phyloP scores from a whole-genome alignment of 148 eudicot species.

The Arctostaphylos glauca region DNA sequence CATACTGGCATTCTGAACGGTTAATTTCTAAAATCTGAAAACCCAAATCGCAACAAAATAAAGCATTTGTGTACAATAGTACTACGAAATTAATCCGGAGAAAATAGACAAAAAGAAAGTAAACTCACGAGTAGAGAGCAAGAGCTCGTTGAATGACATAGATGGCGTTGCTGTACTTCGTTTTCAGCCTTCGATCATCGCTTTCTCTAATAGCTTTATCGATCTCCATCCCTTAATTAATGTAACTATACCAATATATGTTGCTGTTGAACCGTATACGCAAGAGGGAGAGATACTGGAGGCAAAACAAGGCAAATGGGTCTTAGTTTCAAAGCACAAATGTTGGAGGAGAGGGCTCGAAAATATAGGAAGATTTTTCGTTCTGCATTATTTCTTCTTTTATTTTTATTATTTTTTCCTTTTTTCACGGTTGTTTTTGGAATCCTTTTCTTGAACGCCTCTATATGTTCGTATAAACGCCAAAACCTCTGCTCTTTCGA shows the following conservation, averaged over 20 bases:
- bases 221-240: conserved; percentile 65
- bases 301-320: not conserved
- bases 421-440: not conserved
- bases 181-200: conserved; percentile 77
- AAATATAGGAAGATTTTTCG: not conserved
- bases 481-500: not conserved
- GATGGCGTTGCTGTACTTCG: conserved; percentile 77
- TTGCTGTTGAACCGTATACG: not conserved
- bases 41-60: not conserved
- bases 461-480: not conserved
- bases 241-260: not conserved
- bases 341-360: not conserved
- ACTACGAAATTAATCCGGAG: not conserved
- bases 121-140: conserved; percentile 74
- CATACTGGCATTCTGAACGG: not conserved
- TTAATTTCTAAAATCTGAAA: not conserved
- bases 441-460: not conserved
- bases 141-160: conserved; percentile 89
- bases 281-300: not conserved
- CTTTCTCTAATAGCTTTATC: conserved; percentile 66
- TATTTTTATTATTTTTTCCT: not conserved
- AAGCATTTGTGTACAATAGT: not conserved
- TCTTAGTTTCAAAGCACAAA: not conserved
- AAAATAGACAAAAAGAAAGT: not conserved
- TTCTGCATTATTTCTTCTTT: not conserved